Conservation (phyloP, 1,284 basidiomycete species). For the Cryptococcus maquisensis region DNA sequence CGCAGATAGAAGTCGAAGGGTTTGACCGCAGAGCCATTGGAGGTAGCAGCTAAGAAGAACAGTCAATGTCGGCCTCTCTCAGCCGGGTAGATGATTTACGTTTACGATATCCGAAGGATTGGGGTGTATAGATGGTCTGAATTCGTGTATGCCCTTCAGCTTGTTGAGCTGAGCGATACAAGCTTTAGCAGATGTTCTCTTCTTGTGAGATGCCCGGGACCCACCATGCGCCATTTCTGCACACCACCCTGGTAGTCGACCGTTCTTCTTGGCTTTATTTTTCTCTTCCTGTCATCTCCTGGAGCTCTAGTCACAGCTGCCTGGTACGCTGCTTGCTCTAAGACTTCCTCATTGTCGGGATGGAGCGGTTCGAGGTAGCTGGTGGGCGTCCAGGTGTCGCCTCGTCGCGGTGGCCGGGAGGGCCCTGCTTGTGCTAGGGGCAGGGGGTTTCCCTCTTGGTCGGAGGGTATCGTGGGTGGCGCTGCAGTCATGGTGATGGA, state of each 20-base stretch:
- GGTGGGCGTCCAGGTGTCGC: conserved; percentile 52
- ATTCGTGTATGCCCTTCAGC: conserved; percentile 66
- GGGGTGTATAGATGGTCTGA: conserved; percentile 71
- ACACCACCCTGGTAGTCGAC: conserved; percentile 90
- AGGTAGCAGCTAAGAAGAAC: conserved; percentile 69
- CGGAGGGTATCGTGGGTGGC: background rate
- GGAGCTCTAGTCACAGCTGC: conserved; percentile 55
- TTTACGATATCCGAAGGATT: conserved; percentile 77
- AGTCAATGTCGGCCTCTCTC: background rate
- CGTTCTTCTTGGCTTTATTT: conserved; percentile 84
- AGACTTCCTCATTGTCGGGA: conserved; percentile 69
- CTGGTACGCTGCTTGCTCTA: conserved; percentile 69
- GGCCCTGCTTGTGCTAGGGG: background rate
- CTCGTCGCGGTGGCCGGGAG: conserved; percentile 8
- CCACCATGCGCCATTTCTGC: conserved; percentile 74
- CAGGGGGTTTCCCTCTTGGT: background rate
- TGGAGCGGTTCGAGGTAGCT: conserved; percentile 54
- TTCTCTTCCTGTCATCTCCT: conserved; percentile 61
- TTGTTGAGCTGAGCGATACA: conserved; percentile 59
- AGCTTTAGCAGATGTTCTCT: background rate
- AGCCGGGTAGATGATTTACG: conserved; percentile 49
- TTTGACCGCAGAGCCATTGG: conserved; percentile 86
- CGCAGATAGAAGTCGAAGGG: conserved; percentile 83
- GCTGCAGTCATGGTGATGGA: background rate
- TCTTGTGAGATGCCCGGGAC: conserved; percentile 33